phyloP scores from a whole-genome alignment of 2,329 filamentous ascomycete species.

The Pyricularia pennisetigena region DNA sequence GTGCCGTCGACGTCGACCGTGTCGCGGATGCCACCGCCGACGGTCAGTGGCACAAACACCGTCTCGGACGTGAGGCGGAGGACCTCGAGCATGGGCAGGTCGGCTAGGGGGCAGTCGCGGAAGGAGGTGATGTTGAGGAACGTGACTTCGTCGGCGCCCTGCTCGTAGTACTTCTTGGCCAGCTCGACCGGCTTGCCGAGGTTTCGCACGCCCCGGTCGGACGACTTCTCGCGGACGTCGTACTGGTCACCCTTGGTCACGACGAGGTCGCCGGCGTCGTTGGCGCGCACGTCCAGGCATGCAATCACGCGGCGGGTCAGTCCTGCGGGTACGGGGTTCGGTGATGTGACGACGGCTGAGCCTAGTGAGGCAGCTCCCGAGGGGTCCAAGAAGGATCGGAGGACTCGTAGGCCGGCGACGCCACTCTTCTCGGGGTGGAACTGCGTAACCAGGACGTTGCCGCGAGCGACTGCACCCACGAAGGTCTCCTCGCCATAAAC shows the following conservation, averaged over 20 bases:
- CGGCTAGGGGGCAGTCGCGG: conserved; percentile 84
- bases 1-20: conserved; percentile 83
- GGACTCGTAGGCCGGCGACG: conserved; percentile 70
- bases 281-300: conserved; percentile 89
- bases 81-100: conserved; percentile 94
- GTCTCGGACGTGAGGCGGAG: conserved; percentile 76
- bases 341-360: conserved; percentile 10
- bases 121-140: conserved; percentile 99
- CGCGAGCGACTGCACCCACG: conserved; percentile 77
- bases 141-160: conserved; percentile 92
- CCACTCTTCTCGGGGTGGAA: conserved; percentile 98
- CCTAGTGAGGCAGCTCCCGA: conserved; percentile 44
- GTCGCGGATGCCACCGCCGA: conserved; percentile 92
- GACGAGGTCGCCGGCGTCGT: conserved; percentile 88
- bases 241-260: conserved; percentile 99
- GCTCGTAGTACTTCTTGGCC: conserved; percentile 87
- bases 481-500: conserved; percentile 85
- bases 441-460: conserved; percentile 83
- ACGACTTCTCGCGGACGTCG: conserved; percentile 84
- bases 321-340: conserved; percentile 28
- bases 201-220: conserved; percentile 66
- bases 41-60: conserved; percentile 91
- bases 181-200: conserved; percentile 95
- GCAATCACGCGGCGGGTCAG: conserved; percentile 91
- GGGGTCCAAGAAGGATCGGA: conserved; percentile 81